These are phyloP conservation scores for Suillus plorans DNA, from an alignment of 768 basidiomycete species.

Conservation along the genomic window DNA sequence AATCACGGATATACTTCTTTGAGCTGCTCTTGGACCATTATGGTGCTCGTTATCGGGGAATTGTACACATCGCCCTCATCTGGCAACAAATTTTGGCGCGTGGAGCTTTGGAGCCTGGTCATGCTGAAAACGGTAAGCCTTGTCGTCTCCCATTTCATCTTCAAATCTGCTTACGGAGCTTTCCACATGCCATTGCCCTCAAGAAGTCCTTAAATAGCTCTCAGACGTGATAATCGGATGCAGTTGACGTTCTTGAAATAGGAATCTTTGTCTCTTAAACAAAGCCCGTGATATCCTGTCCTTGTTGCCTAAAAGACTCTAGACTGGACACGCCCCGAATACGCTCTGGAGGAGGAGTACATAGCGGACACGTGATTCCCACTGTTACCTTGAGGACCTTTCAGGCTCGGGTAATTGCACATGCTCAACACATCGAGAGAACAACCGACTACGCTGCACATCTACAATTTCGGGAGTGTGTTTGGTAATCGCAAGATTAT, in stretches of 20 bases:
- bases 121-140: slow-evolving; percentile 1
- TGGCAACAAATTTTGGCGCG: background rate
- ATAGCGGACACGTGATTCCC: background rate
- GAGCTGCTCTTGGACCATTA: background rate
- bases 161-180: background rate
- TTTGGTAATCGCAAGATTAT: slow-evolving; percentile 25
- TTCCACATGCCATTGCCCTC: background rate
- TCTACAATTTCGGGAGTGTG: slow-evolving; percentile 25
- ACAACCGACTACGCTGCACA: slow-evolving; percentile 20
- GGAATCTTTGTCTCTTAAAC: background rate
- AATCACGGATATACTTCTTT: background rate
- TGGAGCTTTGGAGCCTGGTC: background rate
- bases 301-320: slow-evolving; percentile 9
- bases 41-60: background rate
- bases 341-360: background rate
- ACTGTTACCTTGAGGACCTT: background rate
- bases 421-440: slow-evolving; percentile 6
- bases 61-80: background rate
- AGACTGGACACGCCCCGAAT: background rate
- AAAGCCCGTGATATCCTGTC: background rate
- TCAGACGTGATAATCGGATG: slow-evolving; percentile 1
- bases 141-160: background rate
- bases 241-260: slow-evolving; percentile 1
- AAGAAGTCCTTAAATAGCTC: slow-evolving; percentile 1
- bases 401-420: background rate